A percentile compares a stretch with the other conserved stretches of the same genome.
Evolutionary conservation across 495 filamentous ascomycete genomes (phyloP).

Genomic region (Penicillium waksmanii): DNA sequence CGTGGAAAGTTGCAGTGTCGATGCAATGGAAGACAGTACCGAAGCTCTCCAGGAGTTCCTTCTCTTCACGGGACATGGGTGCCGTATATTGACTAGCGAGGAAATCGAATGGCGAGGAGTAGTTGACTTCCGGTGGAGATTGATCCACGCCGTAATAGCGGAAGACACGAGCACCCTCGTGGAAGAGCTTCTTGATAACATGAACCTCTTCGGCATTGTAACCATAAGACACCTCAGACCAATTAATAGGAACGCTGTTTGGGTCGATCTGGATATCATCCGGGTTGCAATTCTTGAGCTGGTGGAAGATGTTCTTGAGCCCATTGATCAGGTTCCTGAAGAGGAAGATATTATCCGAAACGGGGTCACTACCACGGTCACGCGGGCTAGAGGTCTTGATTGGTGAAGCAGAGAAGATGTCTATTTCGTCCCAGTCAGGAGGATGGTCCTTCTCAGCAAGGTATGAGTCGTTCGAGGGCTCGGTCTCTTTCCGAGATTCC

Average conservation of each 20-base stretch:
- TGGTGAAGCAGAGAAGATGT: slow-evolving; percentile 94
- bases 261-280: slow-evolving; percentile 66
- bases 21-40: slow-evolving; percentile 98
- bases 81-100: slow-evolving; percentile 92
- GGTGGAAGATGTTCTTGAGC: slow-evolving; percentile 94
- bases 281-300: slow-evolving; percentile 88
- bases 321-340: slow-evolving; percentile 99
- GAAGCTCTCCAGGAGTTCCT: slow-evolving; percentile 96
- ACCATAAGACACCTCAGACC: slow-evolving; percentile 93
- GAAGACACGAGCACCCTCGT: slow-evolving; percentile 93
- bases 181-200: slow-evolving; percentile 96
- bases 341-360: slow-evolving; percentile 97
- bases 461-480: slow-evolving; percentile 69
- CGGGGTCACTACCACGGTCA: slow-evolving; percentile 87
- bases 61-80: slow-evolving; percentile 91
- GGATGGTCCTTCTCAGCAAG: slow-evolving; percentile 77
- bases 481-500: slow-evolving; percentile 61
- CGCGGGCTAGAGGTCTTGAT: slow-evolving; percentile 94
- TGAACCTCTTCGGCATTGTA: slow-evolving; percentile 97
- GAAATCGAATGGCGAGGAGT: slow-evolving; percentile 80
- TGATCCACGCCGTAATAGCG: slow-evolving; percentile 93
- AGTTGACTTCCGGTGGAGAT: slow-evolving; percentile 70
- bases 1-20: slow-evolving; percentile 96
- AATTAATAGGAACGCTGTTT: slow-evolving; percentile 80
- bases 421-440: slow-evolving; percentile 96